Evolutionary conservation across 2,329 filamentous ascomycete species (phyloP), one percentile per base, ranked within the genome.

Genomic region (Alternaria triticimaculans): DNA sequence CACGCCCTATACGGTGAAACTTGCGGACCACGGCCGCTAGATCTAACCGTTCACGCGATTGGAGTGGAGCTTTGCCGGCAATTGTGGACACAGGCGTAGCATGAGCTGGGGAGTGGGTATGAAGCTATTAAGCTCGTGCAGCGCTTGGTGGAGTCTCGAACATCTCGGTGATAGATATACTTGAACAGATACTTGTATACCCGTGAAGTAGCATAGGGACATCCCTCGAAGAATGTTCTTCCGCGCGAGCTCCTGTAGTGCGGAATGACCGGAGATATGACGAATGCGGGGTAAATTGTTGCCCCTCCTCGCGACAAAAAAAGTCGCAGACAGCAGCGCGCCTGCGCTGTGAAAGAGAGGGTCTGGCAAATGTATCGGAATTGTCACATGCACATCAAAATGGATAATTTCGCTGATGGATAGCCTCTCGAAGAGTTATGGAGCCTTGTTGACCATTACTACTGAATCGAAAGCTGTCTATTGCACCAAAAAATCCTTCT

Each of bases 1-100:
- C 55, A 44, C 65, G 67, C 70, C 63, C 65, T 70, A 56, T 37
- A 23, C 55, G 54, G 37, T 41, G 25, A 49, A 58, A 41, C 48
- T n/a, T 26, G 48, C 56, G 51, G 58, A 45, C 21, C 26, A 28
- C 11, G 11, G 11, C n/a, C 50, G 50, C 63, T 58, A 44, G 62
- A 58, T 58, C 53, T 58, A 58, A 45, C 56, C 41, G n/a, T 63
- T 23, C n/a, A 33, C 46, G 55, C 64, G 49, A 60, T 55, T 55
- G 46, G 21, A 54, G 64, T 61, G 64, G 64, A 64, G 51, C 61
- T 44, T 30, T 28, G 44, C 51, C 55, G 48, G 57, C 53, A 58
- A 44, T 57, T 62, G 56, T 59, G 53, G 63, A 54, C 33, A 58
- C 23, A 43, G 15, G 49, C 12, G 49, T 55, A 15, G 33, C 28